These are phyloP conservation scores for Umbilicus rupestris DNA, from an alignment of 164 flowering plant genomes.

Conservation along the genomic window DNA sequence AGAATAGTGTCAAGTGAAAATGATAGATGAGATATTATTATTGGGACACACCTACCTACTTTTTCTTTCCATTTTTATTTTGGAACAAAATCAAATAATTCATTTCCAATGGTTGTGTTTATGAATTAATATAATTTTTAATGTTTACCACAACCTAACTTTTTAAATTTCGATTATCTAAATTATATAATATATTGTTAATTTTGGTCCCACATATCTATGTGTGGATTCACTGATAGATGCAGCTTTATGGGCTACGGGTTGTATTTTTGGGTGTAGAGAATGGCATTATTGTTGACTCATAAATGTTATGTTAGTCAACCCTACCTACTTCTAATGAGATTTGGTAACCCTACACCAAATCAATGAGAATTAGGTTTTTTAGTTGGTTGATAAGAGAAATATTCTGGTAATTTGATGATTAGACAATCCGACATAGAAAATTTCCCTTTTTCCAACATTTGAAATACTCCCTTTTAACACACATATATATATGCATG, in stretches of 20 bases:
- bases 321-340: background rate
- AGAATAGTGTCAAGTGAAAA: background rate
- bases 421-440: too few species aligned
- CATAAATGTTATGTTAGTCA: background rate
- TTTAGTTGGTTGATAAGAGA: too few species aligned
- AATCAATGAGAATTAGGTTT: too few species aligned
- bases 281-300: background rate
- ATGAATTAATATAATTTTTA: too few species aligned
- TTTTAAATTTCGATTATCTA: background rate
- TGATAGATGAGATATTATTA: background rate
- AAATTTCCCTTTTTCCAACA: too few species aligned
- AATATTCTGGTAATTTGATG: too few species aligned
- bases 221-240: conserved; percentile 1
- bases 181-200: background rate
- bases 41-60: background rate
- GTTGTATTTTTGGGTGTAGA: background rate
- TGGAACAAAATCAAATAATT: too few species aligned
- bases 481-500: too few species aligned
- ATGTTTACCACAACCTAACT: too few species aligned
- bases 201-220: background rate
- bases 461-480: too few species aligned
- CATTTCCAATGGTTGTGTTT: too few species aligned
- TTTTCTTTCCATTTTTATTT: background rate
- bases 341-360: background rate
- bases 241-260: background rate